Evolutionary conservation across 805 yeast genomes (phyloP).

Genomic region (Torulaspora indica): DNA sequence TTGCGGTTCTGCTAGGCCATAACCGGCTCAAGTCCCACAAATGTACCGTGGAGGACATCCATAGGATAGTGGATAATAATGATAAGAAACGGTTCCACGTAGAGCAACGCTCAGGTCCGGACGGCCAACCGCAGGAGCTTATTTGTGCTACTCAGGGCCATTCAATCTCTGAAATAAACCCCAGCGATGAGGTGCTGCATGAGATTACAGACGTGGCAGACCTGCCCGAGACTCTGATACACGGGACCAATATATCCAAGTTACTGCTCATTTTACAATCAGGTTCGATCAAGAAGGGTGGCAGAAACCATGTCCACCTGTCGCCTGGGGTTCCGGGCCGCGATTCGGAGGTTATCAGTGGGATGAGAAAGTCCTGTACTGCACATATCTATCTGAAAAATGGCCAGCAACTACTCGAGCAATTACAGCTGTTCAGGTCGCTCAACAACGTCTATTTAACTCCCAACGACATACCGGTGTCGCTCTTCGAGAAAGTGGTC

Average conservation of each 20-base stretch:
- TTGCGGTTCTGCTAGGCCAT: conserved; percentile 51
- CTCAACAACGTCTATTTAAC: conserved; percentile 71
- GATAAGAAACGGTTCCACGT: conserved; percentile 68
- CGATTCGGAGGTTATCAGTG: conserved; percentile 54
- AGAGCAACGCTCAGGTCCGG: conserved; percentile 17
- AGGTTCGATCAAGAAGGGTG: conserved; percentile 64
- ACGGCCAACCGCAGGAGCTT: conserved; percentile 26
- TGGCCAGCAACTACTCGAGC: conserved; percentile 40
- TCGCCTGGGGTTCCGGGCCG: conserved; percentile 53
- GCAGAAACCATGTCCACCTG: conserved; percentile 80
- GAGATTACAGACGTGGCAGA: conserved; percentile 37
- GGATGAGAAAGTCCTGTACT: conserved; percentile 55
- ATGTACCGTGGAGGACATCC: conserved; percentile 54
- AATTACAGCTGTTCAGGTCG: conserved; percentile 49
- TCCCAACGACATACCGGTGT: conserved; percentile 45
- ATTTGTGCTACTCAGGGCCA: conserved; percentile 97
- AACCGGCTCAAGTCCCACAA: conserved; percentile 53
- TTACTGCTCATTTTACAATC: conserved; percentile 45
- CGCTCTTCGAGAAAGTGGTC: conserved; percentile 24
- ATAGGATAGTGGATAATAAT: conserved; percentile 56
- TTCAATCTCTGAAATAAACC: conserved; percentile 45
- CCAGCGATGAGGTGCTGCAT: conserved; percentile 41
- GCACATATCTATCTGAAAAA: conserved; percentile 62
- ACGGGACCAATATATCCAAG: conserved; percentile 64
- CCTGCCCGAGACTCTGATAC: conserved; percentile 57